phyloP scores from a whole-genome alignment of 805 yeast species.

The Candida vaughaniae region DNA sequence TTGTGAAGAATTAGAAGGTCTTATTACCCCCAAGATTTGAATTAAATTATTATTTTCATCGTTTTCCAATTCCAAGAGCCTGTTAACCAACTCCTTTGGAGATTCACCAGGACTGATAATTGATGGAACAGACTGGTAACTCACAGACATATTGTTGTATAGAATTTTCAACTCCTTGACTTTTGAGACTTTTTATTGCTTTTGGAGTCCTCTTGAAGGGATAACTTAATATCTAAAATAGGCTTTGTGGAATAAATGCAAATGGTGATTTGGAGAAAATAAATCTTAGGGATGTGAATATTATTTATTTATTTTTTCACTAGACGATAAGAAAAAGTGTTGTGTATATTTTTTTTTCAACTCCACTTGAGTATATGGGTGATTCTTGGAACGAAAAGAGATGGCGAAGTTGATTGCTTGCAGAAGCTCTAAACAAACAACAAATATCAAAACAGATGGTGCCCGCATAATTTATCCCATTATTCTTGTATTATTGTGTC shows the following conservation, averaged over 20 bases:
- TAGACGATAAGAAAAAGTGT: neutral
- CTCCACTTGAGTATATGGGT: too few relatives aligned
- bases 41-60: slow-evolving; percentile 34
- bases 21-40: slow-evolving; percentile 32
- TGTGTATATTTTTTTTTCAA: too few relatives aligned
- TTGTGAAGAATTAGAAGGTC: slow-evolving; percentile 26
- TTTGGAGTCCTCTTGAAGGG: too few relatives aligned
- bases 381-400: neutral
- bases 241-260: neutral
- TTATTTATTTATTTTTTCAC: neutral
- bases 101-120: slow-evolving; percentile 4
- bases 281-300: neutral
- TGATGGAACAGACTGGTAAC: slow-evolving; percentile 6
- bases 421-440: slow-evolving; percentile 1
- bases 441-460: neutral
- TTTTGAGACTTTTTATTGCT: too few relatives aligned
- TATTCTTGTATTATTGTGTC: too few relatives aligned
- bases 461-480: neutral
- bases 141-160: too few relatives aligned
- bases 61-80: slow-evolving; percentile 24
- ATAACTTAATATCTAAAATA: neutral
- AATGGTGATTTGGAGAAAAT: too few relatives aligned
- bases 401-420: neutral
- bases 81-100: slow-evolving; percentile 12
- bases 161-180: too few relatives aligned